Base-by-base conservation (phyloP, 2,329 filamentous ascomycete genomes). In the Neofusicoccum ribis region DNA sequence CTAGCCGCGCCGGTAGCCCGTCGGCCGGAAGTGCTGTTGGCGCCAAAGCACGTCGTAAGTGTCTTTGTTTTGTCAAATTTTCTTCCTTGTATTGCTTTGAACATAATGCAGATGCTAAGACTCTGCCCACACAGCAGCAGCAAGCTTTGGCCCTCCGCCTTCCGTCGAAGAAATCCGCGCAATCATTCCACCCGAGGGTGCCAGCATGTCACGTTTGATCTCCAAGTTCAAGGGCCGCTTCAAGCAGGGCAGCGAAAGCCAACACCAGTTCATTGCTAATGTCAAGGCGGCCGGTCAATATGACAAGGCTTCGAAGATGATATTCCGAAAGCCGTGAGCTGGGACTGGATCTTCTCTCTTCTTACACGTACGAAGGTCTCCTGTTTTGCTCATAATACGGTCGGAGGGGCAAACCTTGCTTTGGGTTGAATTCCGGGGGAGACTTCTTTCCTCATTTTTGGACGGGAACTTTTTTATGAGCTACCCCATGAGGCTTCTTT, bases 151-250 rank as follows among this genome's bases (percentile, higher is more conserved):
- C 5, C 68, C 71, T 34, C 72, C 82, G 23, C 81, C 81, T 0
- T 78, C 80, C 1, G 75, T 80, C 3, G 76, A 76, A 31, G 80
- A 83, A 67, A 79, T 84, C 58, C 77, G 78, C 34, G 76, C 77
- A 5, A 76, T 77, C 0, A 78, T 84, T 47, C 81, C 82, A 2
- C 64, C 74, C 0, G 72, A 78, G 51, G 82, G 82, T 60, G 81
- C 82, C 69, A 74, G 71, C 27, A 79, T 83, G 56, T 71, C 74
- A 37, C 69, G 73, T 4, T 71, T 83, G 23, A 77, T 81, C 49
- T 69, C 69, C 44, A 68, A 72, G 27, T 83, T 83, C 74, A 80
- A 76, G 70, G 71, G 71, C 3, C 74, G 78, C 15, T 72, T 82
- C 43, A 36, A 41, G 20, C 43, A 39, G n/a, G 54, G 52, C 41